Base-by-base conservation (phyloP, 2,329 filamentous ascomycete species). In the Xylariaceae sp. region DNA sequence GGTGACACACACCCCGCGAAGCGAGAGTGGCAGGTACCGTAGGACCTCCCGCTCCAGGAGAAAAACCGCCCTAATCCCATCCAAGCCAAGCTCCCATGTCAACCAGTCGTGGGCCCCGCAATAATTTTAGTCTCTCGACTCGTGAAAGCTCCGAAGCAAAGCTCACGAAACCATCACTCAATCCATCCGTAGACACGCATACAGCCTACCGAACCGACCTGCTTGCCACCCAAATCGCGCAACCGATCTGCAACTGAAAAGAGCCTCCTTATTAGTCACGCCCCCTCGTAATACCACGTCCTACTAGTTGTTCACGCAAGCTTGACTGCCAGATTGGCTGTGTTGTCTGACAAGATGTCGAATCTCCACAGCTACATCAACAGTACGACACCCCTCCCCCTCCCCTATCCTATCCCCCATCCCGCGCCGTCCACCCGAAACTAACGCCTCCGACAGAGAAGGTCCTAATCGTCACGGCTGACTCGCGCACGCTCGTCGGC, bases 391-490 rank as follows among this genome's bases (percentile, higher is more conserved):
- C 50, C 17, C 45, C 55, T 50, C 57, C 56, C 35, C 18, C 37
- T 2, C n/a, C n/a, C n/a, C n/a, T n/a, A 18, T 18, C 34, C 35
- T 45, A 44, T 52, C 34, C 53, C n/a, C 30, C n/a, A n/a, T n/a
- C 18, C 13, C 8, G 18, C 35, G n/a, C 13, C 23, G 15, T 39
- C 5, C 15, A 6, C 9, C 9, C 34, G n/a, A 49, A 50, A 65
- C 72, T 75, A 66, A 75, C 70, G 73, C 64, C 4, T 65, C 59
- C 39, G 62, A 49, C 71, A 97, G 94, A 96, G 77, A 95, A 91
- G 75, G 90, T 97, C 68, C 82, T 92, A 60, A 88, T 97, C 70
- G 84, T 97, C 64, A 97, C 94, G 34, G 88, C 90, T 67, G 94
- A 97, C 76, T 94, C 93, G 55, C 88, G 93, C 68, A 96, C 90